Percentiles rank a stretch among this genome's conserved stretches.
These are phyloP conservation scores for Baeospora myosura DNA, from an alignment of 1,284 basidiomycete species.

Conservation along the genomic window DNA sequence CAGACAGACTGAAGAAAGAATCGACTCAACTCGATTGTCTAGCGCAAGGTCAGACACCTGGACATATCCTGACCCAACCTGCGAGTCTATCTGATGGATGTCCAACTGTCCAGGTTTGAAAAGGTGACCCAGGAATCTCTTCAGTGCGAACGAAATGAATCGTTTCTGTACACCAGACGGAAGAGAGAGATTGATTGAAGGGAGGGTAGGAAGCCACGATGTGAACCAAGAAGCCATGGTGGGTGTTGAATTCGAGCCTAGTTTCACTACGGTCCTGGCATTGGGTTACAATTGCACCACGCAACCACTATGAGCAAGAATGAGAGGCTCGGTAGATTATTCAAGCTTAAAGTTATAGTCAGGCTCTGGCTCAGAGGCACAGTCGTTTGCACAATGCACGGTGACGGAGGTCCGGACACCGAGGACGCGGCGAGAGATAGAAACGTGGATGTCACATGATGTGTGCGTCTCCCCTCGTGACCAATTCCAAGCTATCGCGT, in stretches of 20 bases:
- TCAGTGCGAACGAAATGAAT: conserved; percentile 85
- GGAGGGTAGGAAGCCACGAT: conserved; percentile 57
- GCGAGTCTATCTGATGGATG: conserved; percentile 81
- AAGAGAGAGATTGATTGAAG: conserved; percentile 61
- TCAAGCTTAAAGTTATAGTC: too few relatives aligned
- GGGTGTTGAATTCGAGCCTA: neutral
- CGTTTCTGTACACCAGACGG: conserved; percentile 82
- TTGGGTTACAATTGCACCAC: neutral
- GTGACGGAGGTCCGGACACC: too few relatives aligned
- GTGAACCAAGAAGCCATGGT: conserved; percentile 31
- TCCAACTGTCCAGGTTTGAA: conserved; percentile 86
- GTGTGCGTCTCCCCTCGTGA: too few relatives aligned
- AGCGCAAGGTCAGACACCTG: conserved; percentile 82
- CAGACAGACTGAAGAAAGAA: conserved; percentile 7
- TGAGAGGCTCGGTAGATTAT: neutral
- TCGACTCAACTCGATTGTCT: conserved; percentile 59
- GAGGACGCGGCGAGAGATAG: too few relatives aligned
- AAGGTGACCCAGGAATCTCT: conserved; percentile 77
- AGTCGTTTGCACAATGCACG: too few relatives aligned
- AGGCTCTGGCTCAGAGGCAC: too few relatives aligned
- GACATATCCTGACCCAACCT: conserved; percentile 83
- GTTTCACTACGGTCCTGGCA: neutral
- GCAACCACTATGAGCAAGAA: neutral
- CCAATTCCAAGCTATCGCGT: too few relatives aligned
- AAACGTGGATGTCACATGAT: too few relatives aligned